These are phyloP conservation scores for Dianthus caryophyllus DNA, from an alignment of 148 eudicot genomes.

Conservation along the genomic window DNA sequence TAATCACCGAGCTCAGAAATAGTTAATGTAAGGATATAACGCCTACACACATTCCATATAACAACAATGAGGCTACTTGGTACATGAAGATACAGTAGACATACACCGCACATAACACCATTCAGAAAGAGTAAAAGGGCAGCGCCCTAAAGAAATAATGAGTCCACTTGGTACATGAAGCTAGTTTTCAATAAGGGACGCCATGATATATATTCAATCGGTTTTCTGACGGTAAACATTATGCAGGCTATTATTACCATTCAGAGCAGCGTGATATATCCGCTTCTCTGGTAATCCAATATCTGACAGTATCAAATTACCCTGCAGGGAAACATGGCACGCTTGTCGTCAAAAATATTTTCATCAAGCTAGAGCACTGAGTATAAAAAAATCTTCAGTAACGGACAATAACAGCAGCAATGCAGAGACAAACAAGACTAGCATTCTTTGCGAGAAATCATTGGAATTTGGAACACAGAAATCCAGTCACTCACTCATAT, in stretches of 20 bases:
- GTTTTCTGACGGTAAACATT: slow-evolving; percentile 89
- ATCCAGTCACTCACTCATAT: too few species aligned
- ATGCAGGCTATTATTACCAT: slow-evolving; percentile 84
- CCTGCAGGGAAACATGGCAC: slow-evolving; percentile 51
- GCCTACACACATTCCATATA: slow-evolving; percentile 12
- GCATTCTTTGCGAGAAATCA: too few species aligned
- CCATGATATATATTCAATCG: slow-evolving; percentile 67
- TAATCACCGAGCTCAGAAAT: slow-evolving; percentile 13
- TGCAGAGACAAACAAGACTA: too few species aligned
- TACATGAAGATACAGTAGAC: slow-evolving; percentile 26
- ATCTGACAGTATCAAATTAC: slow-evolving; percentile 68
- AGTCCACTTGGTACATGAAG: slow-evolving; percentile 7
- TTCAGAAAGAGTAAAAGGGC: slow-evolving; percentile 10
- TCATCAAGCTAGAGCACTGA: not conserved
- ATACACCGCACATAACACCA: slow-evolving; percentile 14
- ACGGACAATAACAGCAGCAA: too few species aligned
- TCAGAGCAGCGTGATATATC: slow-evolving; percentile 83
- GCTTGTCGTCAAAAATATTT: not conserved
- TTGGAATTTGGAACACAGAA: too few species aligned
- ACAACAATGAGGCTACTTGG: slow-evolving; percentile 7
- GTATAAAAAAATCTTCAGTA: not conserved
- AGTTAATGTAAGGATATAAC: not conserved
- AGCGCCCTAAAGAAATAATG: slow-evolving; percentile 9
- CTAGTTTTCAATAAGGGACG: slow-evolving; percentile 32
- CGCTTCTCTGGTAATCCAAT: slow-evolving; percentile 95